Base-by-base conservation (phyloP, 495 filamentous ascomycete genomes). In the Trichocladium uniseriatum region DNA sequence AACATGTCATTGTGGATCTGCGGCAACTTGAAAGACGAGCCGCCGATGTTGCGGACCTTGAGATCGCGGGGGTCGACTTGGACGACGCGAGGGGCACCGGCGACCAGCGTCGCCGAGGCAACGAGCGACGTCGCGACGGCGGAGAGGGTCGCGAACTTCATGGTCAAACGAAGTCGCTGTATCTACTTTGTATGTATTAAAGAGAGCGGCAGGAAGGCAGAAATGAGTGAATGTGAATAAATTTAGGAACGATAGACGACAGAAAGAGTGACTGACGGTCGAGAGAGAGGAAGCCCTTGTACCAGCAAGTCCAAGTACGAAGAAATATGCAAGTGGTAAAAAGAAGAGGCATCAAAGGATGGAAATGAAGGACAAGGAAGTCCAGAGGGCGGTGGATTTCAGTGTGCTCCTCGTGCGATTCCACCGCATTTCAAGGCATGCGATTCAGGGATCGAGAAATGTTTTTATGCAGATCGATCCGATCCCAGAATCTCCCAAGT, bases 1-100 rank as follows among this genome's bases (percentile, higher is more conserved):
- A 63, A 72, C 6, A 62, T 59, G 40, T 56, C 53, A 48, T 74
- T 74, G 36, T 60, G 56, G 19, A 73, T 61, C 52, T 73, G 70
- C 0, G 53, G 38, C 22, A 74, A 46, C 52, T 64, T 68, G 54
- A 72, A 71, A 3, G 63, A 65, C 49, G 61, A 51, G 1, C 70
- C 71, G 6, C 67, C 69, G 6, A 68, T 48, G 2, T 55, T 62
- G 15, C 64, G 54, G 11, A 68, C 51, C 40, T 62, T 39, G 54
- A 66, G 52, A 45, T 62, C 54, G 9, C 53, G 35, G 18, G 53
- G 41, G 28, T 39, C 35, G 24, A 60, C 54, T 31, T 52, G 40
- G 43, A 59, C 29, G 31, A 55, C 51, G 0, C 40, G 44, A 9
- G 62, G 62, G 14, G 52, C 53, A 24, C 39, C 57, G 15, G 52